phyloP scores from a whole-genome alignment of 192 early-diverging fungal genomes.

The Paraglomus occultum region DNA sequence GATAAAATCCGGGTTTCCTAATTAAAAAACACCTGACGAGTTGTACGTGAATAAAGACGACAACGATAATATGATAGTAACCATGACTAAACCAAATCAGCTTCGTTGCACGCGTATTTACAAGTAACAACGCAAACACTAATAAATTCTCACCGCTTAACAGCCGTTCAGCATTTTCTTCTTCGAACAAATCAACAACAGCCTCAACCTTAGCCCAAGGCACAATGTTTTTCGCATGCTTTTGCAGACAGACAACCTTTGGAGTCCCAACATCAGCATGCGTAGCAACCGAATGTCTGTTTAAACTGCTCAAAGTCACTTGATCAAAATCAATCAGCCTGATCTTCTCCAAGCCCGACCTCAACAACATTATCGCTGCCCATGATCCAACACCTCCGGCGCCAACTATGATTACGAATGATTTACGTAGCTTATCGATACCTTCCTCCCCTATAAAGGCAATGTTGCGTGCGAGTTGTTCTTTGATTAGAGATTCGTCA shows the following conservation, averaged over 20 bases:
- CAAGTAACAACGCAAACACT: background rate
- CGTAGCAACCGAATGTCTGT: slow-evolving; percentile 91
- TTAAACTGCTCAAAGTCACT: slow-evolving; percentile 90
- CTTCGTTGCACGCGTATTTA: background rate
- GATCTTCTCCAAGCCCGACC: slow-evolving; percentile 82
- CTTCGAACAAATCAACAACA: slow-evolving; percentile 71
- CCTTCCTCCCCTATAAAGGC: slow-evolving; percentile 88
- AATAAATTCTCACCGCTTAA: slow-evolving; percentile 54
- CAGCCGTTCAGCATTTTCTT: slow-evolving; percentile 64
- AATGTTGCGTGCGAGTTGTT: slow-evolving; percentile 85
- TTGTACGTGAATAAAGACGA: background rate
- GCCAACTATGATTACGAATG: slow-evolving; percentile 94
- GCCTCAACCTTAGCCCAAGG: slow-evolving; percentile 82
- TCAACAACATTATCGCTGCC: slow-evolving; percentile 87
- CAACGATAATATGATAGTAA: background rate
- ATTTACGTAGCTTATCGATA: slow-evolving; percentile 62
- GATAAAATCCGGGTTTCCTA: slow-evolving; percentile 64
- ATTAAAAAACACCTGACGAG: background rate
- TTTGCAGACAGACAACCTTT: slow-evolving; percentile 75
- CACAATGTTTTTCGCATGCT: slow-evolving; percentile 70
- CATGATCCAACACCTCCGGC: slow-evolving; percentile 92
- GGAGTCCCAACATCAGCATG: slow-evolving; percentile 87
- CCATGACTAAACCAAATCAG: no score
- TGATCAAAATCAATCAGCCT: slow-evolving; percentile 98
- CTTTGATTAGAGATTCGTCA: slow-evolving; percentile 72